Conservation (phyloP, 2,329 filamentous ascomycete species). For the Trichoderma citrinoviride region DNA sequence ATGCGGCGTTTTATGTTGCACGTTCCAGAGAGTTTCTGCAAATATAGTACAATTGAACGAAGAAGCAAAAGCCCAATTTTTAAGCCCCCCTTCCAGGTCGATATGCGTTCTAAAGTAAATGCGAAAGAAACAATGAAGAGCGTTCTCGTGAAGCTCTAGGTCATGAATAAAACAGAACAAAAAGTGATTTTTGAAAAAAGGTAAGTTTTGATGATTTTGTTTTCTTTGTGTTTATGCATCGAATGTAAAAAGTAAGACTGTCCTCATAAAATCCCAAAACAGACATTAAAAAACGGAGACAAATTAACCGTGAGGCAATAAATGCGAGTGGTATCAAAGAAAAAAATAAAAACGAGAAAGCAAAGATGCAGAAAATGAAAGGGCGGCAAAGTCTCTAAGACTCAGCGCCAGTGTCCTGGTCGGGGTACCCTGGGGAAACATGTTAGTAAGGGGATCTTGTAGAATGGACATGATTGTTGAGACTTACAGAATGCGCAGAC, state of each 20-base stretch:
- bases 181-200: not conserved
- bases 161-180: not conserved
- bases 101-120: no score
- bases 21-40: no score
- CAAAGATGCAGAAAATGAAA: not conserved
- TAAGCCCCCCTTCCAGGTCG: no score
- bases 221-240: not conserved
- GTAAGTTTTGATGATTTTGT: not conserved
- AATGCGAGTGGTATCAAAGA: constrained; percentile 16
- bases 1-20: no score
- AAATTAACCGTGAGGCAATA: not conserved
- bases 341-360: not conserved
- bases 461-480: not conserved
- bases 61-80: no score
- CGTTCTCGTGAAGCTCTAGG: not conserved
- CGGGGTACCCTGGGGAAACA: constrained; percentile 16
- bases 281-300: constrained; percentile 11
- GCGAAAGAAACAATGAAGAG: no score
- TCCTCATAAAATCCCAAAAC: constrained; percentile 4
- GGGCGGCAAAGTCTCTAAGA: not conserved
- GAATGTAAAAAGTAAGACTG: not conserved
- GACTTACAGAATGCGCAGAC: constrained; percentile 61
- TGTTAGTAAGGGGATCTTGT: not conserved
- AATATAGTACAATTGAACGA: no score
- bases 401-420: not conserved